Base-by-base conservation (phyloP, 139 green algal genomes). In the Deuterostichococcus epilithicus region DNA sequence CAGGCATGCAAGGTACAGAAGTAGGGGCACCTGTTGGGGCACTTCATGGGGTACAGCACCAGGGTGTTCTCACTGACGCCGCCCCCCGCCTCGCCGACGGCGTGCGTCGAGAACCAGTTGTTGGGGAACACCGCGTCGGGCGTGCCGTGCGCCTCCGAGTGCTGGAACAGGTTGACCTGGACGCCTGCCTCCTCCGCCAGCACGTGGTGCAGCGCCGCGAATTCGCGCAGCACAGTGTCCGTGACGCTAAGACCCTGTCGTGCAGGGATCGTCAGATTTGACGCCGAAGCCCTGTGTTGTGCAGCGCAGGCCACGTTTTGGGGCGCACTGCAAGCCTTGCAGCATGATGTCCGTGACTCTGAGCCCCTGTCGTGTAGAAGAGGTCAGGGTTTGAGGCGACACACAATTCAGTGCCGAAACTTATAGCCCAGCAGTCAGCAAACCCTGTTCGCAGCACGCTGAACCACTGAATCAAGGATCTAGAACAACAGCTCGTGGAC, bases 91-190 rank as follows among this genome's bases (percentile, higher is more conserved):
- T 91, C 87, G n/a, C 72, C 78, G 0, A 76, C 78, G 23, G 82
- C 68, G 77, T 93, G 90, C 0, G 90, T 93, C 74, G 68, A 84
- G 76, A 94, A 97, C 94, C 95, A 98, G 92, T 98, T 98, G 91
- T 98, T 98, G 72, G 95, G 95, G 85, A 98, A 98, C 65, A 92
- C 88, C 0, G 95, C 92, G 77, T 98, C 95, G 10, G 95, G 95
- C 0, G 95, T 97, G 78, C 90, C 90, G 79, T 98, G 93, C 26
- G 72, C 33, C 52, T 90, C 72, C 70, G 67, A 83, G 83, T 97
- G 94, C 78, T 93, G 58, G 74, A 87, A 85, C 33, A 88, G 72
- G 74, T 84, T 84, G 25, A 89, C 82, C n/a, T 78, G 74, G 1
- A 87, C 84, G 0, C 84, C 77, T 18, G 84, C 84, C 52, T 63